A percentile compares a stretch with the other conserved stretches of the same genome.
Evolutionary conservation across 148 eudicot genomes (phyloP).

Genomic region (Suaeda aralocaspica): DNA sequence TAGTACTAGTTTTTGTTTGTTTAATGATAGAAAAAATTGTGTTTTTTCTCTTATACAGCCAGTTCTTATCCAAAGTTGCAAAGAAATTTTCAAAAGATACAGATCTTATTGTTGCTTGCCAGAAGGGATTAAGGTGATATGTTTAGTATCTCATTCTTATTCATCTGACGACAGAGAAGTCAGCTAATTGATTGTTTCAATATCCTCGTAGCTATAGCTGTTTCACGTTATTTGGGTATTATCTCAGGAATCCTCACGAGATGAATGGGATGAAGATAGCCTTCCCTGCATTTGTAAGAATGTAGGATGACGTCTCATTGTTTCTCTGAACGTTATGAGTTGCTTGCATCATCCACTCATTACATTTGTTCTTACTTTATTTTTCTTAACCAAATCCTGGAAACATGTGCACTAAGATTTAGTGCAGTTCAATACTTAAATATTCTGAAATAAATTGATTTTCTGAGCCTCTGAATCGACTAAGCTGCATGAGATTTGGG

Average conservation of each 20-base stretch:
- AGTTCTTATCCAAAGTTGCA: slow-evolving; percentile 51
- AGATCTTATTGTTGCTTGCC: slow-evolving; percentile 94
- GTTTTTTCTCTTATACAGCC: slow-evolving; percentile 34
- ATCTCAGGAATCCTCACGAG: too few relatives aligned
- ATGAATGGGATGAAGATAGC: too few relatives aligned
- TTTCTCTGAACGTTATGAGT: not conserved
- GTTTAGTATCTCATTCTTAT: slow-evolving; percentile 13
- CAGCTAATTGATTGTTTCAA: not conserved
- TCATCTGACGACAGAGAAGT: not conserved
- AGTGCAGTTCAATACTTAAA: not conserved
- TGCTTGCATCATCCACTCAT: not conserved
- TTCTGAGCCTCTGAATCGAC: not conserved
- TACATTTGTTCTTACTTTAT: not conserved
- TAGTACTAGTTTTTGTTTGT: not conserved
- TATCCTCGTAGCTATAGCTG: not conserved
- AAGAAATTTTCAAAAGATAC: slow-evolving; percentile 71
- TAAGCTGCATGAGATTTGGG: not conserved
- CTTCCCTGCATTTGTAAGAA: too few relatives aligned
- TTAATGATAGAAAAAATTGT: not conserved
- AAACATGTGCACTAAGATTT: not conserved
- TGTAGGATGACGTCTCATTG: not conserved
- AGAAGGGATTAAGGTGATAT: slow-evolving; percentile 85
- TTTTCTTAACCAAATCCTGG: not conserved
- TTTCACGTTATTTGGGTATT: not conserved
- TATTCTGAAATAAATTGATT: not conserved